A percentile compares a stretch with the other conserved stretches of the same genome.
These are phyloP conservation scores for Groenewaldozyma auringiensis DNA, from an alignment of 1,139 yeast genomes.

Conservation along the genomic window DNA sequence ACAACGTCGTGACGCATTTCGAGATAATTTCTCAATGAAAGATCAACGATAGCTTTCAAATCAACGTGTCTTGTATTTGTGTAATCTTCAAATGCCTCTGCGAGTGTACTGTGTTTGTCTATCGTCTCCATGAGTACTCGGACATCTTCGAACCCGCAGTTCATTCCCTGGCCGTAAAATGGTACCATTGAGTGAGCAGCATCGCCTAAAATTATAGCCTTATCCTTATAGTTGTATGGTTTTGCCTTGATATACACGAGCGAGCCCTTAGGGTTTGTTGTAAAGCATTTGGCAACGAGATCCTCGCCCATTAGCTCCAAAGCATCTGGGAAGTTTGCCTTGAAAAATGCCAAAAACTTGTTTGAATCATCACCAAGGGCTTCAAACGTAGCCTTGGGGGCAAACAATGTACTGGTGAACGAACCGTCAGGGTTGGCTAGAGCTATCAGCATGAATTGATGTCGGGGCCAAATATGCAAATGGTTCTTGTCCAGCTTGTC, in stretches of 20 bases:
- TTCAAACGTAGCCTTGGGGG: conserved; percentile 62
- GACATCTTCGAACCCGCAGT: conserved; percentile 92
- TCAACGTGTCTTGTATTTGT: conserved; percentile 54
- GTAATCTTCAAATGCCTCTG: conserved; percentile 50
- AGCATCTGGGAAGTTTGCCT: conserved; percentile 66
- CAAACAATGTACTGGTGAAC: conserved; percentile 83
- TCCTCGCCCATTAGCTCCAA: conserved; percentile 55
- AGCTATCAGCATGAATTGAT: conserved; percentile 81
- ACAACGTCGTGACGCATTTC: conserved; percentile 87
- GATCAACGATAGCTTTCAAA: conserved; percentile 62
- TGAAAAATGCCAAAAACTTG: conserved; percentile 41
- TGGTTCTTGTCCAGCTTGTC: conserved; percentile 59
- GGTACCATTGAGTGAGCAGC: conserved; percentile 98
- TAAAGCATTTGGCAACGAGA: conserved; percentile 44
- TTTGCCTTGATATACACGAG: conserved; percentile 52
- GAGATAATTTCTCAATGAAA: conserved; percentile 72
- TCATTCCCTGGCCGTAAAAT: conserved; percentile 95
- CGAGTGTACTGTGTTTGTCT: conserved; percentile 28
- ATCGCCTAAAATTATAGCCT: conserved; percentile 72
- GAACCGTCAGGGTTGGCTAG: conserved; percentile 79
- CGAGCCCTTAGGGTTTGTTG: conserved; percentile 64
- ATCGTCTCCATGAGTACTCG: conserved; percentile 53
- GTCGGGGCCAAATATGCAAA: conserved; percentile 91
- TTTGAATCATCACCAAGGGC: conserved; percentile 22
- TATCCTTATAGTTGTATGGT: conserved; percentile 62